Base-by-base conservation (phyloP, 2,329 filamentous ascomycete species). In the Epichloe brachyelytri region DNA sequence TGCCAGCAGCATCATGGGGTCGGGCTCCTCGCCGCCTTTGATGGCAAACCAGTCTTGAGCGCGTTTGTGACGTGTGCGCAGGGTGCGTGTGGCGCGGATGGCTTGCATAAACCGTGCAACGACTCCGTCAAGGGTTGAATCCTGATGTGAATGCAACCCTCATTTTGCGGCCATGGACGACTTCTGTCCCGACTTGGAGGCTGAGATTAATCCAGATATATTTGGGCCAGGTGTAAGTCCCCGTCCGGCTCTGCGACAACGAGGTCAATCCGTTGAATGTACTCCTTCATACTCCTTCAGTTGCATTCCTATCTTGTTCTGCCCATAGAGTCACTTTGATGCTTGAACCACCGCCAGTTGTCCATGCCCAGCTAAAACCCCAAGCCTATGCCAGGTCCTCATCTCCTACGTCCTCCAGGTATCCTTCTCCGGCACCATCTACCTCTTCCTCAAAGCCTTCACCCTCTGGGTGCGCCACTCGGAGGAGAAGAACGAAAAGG, bases 331-430 rank as follows among this genome's bases (percentile, higher is more conserved):
- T 30, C 26, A 30, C 26, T 10, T 30, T 30, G 26, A 30, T 30
- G 26, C 26, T 30, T 10, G 26, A 30, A 30, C 26, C 26, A 10
- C 3, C 26, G 26, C 26, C 8, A 30, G 8, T 10, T 10, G 26
- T 10, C 26, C 26, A 30, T 10, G 26, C 8, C 26, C 26, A 30
- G 3, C 26, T 30, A 30, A 30, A 30, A 11, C 8, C 26, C 26
- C 26, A 10, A 30, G 26, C 26, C 26, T 10, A 30, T 30, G 26
- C 8, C 26, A 67, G 65, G 65, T 68, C 33, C 61, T 69, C 47
- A 68, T 69, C 48, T 69, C 66, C 8, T 69, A 69, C 43, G 60
- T 66, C 12, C 55, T 69, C 5, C 66, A 69, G 53, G 66, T 68
- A 41, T 64, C 60, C 53, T 68, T 68, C 54, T 60, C 65, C 36